Evolutionary conservation across 306 rosid species (phyloP).

Genomic region (Begonia loranthoides): DNA sequence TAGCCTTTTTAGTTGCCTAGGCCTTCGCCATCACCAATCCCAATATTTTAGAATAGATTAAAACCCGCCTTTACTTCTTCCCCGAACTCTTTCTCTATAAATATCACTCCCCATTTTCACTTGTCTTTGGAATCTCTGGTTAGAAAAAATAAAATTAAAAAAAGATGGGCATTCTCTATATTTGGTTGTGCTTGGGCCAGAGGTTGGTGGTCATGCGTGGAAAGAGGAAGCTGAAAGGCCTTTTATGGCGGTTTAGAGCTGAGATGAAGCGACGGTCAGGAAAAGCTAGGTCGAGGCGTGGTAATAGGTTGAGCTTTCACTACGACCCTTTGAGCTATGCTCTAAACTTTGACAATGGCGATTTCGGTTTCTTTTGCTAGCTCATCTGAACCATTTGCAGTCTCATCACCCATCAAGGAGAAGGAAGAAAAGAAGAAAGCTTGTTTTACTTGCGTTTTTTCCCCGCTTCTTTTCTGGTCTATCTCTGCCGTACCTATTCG

Average conservation of each 20-base stretch:
- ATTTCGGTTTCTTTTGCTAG: conserved; percentile 38
- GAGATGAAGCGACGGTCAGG: conserved; percentile 26
- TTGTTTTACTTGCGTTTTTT: background rate
- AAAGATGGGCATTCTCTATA: background rate
- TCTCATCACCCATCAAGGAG: background rate
- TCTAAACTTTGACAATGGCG: conserved; percentile 53
- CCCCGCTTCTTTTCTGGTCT: no score
- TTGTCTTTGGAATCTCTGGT: no score
- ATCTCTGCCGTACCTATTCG: no score
- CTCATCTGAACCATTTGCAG: background rate
- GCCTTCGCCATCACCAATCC: no score
- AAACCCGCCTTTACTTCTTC: no score
- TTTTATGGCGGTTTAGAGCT: conserved; percentile 41
- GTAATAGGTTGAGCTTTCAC: conserved; percentile 26
- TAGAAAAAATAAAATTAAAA: no score
- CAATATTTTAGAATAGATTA: no score
- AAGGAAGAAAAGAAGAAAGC: background rate
- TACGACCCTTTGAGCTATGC: conserved; percentile 55
- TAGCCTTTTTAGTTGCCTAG: no score
- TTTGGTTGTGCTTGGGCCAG: conserved; percentile 21
- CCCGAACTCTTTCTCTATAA: no score
- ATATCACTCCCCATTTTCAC: no score
- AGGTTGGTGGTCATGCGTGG: conserved; percentile 17
- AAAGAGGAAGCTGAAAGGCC: conserved; percentile 31
- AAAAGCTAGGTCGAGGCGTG: conserved; percentile 1